A percentile compares a stretch with the other conserved stretches of the same genome.
These are phyloP conservation scores for Ilyonectria robusta DNA, from an alignment of 2,329 filamentous ascomycete genomes.

Conservation along the genomic window DNA sequence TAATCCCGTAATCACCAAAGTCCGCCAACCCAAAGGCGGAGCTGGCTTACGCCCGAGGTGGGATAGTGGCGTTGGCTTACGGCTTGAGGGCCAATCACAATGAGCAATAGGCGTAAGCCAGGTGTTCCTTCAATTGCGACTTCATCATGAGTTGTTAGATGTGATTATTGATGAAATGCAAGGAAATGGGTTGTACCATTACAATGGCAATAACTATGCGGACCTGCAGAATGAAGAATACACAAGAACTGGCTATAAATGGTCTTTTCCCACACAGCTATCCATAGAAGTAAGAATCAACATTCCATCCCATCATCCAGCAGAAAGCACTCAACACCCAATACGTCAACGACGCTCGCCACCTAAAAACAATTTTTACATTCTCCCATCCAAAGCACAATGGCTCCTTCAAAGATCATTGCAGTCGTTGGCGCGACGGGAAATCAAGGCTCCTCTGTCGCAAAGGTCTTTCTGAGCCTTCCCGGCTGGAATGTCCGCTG, in stretches of 20 bases:
- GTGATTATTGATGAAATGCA: neutral
- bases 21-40: constrained; percentile 8
- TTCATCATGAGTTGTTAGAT: neutral
- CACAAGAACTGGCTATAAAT: neutral
- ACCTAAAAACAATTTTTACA: neutral
- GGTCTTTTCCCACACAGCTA: neutral
- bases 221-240: neutral
- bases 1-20: neutral
- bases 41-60: constrained; percentile 5
- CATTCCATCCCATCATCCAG: neutral
- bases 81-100: constrained; percentile 35
- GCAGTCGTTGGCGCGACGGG: constrained; percentile 63
- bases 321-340: neutral
- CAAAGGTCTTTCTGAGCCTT: constrained; percentile 56
- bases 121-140: neutral
- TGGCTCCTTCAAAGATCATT: constrained; percentile 50
- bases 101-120: constrained; percentile 1
- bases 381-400: constrained; percentile 2
- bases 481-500: constrained; percentile 59
- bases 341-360: no score
- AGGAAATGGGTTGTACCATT: neutral
- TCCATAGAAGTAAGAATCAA: neutral
- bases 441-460: constrained; percentile 64
- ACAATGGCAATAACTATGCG: neutral
- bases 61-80: constrained; percentile 41